These are phyloP conservation scores for Malassezia sympodialis DNA, from an alignment of 1,284 basidiomycete species.

Conservation along the genomic window DNA sequence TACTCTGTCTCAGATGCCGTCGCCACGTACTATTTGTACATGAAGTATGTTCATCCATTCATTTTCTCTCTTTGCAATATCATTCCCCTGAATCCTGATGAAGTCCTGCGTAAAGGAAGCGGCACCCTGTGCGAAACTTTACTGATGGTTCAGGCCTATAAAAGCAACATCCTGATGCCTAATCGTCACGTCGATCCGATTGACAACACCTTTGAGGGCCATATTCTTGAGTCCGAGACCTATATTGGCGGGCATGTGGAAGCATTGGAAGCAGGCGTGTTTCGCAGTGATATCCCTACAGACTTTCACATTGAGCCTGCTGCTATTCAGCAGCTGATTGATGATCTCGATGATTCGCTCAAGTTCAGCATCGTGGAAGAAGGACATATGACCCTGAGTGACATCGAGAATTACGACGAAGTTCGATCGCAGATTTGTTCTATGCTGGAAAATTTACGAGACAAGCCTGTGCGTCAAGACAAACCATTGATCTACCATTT, in stretches of 20 bases:
- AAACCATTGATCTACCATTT: slow-evolving; percentile 95
- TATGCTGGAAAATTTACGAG: slow-evolving; percentile 78
- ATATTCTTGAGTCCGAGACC: slow-evolving; percentile 89
- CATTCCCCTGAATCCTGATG: slow-evolving; percentile 92
- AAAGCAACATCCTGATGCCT: slow-evolving; percentile 88
- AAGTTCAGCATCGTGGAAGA: slow-evolving; percentile 83
- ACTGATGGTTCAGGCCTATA: slow-evolving; percentile 95
- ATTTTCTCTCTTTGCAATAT: slow-evolving; percentile 99
- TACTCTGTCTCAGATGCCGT: slow-evolving; percentile 99
- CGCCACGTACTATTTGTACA: slow-evolving; percentile 97
- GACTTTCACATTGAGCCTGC: slow-evolving; percentile 88
- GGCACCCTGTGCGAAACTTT: slow-evolving; percentile 96
- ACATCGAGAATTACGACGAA: slow-evolving; percentile 90
- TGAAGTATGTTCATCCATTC: slow-evolving; percentile 99
- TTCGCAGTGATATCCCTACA: slow-evolving; percentile 86
- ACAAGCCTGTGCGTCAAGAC: slow-evolving; percentile 77
- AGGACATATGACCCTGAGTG: slow-evolving; percentile 66
- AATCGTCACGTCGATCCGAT: slow-evolving; percentile 90
- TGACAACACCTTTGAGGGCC: slow-evolving; percentile 87
- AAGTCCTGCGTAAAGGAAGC: slow-evolving; percentile 87
- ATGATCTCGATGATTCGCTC: slow-evolving; percentile 83
- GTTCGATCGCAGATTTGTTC: slow-evolving; percentile 69
- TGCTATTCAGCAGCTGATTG: slow-evolving; percentile 82
- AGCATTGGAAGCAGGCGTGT: slow-evolving; percentile 94
- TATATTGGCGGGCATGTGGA: slow-evolving; percentile 99